Evolutionary conservation across 2,329 filamentous ascomycete genomes (phyloP), one percentile per base, ranked within the genome.

Genomic region (Ophiosphaerella herpotricha): DNA sequence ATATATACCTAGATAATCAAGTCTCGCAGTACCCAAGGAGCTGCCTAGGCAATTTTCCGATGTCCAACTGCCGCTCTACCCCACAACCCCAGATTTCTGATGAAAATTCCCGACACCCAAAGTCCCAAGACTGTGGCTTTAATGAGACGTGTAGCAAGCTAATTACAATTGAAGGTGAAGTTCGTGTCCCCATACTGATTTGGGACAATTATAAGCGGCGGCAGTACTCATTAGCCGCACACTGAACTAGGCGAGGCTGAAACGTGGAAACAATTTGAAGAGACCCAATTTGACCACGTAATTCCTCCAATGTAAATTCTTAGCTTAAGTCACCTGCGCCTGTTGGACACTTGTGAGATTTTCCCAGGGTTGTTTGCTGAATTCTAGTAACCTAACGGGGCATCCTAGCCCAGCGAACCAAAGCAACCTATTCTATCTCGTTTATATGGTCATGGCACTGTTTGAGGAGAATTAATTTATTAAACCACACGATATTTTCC

Each of bases 161-260:
- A 14, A 50, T 45, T 36, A 50, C 43, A 38, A 46, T 38, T 38
- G 41, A 35, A 34, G 34, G 36, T 45, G 12, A 21, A 4, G 24
- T 34, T 26, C 14, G 31, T 50, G 33, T 35, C 18, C 32, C 23
- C 23, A 34, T 13, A 32, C 38, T 35, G 18, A 36, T 31, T 24
- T 24, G 26, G 21, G 41, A 40, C 12, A 14, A 46, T 40, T 50
- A 35, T 41, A 50, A 50, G 48, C 42, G 48, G 48, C 31, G 48
- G 48, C 41, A 46, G 34, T 50, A 46, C 41, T 45, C 12, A 40
- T 50, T 50, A 50, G 21, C 48, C 48, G 48, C 41, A 49, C 39
- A 8, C 24, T 37, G 39, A 33, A 37, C 39, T 39, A 43, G 38
- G 36, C 13, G 36, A 38, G 36, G 16, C 9, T 18, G 21, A 18